Conservation (phyloP, 495 filamentous ascomycete species). For the Monascus purpureus region DNA sequence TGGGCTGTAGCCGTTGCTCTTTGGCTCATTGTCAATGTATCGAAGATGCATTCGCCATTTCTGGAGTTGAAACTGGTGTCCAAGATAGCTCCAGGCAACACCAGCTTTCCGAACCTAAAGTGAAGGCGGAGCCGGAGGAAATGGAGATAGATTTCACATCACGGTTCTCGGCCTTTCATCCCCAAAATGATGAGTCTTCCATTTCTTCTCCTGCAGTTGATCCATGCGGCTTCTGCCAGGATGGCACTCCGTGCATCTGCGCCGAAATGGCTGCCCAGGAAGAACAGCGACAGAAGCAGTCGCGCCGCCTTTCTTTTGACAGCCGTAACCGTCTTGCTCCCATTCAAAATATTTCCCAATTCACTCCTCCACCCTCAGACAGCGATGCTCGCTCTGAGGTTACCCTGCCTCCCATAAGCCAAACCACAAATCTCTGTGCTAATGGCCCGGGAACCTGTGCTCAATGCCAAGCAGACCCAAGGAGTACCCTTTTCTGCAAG, state of each 20-base stretch:
- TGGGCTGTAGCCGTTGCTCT: slow-evolving; percentile 54
- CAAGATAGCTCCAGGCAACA: slow-evolving; percentile 15
- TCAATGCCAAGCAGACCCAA: slow-evolving; percentile 64
- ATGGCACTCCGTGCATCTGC: slow-evolving; percentile 74
- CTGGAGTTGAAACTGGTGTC: slow-evolving; percentile 12
- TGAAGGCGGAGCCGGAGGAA: slow-evolving; percentile 42
- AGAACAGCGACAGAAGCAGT: slow-evolving; percentile 17
- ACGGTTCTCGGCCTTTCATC: slow-evolving; percentile 39
- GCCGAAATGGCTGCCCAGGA: slow-evolving; percentile 51
- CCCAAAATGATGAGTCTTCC: slow-evolving; percentile 14
- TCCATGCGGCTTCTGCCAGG: slow-evolving; percentile 77
- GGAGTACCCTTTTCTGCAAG: slow-evolving; percentile 75
- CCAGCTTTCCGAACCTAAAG: slow-evolving; percentile 23
- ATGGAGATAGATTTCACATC: slow-evolving; percentile 66
- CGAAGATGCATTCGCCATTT: slow-evolving; percentile 45
- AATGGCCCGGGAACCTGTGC: slow-evolving; percentile 69
- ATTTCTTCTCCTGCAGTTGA: slow-evolving; percentile 37
- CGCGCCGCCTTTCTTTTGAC: slow-evolving; percentile 1
- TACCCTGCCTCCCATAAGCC: slow-evolving; percentile 24
- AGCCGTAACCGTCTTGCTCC: slow-evolving; percentile 33
- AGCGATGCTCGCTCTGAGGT: slow-evolving; percentile 39
- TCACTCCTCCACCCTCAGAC: slow-evolving; percentile 59
- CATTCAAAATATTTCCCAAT: slow-evolving; percentile 38
- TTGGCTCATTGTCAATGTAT: slow-evolving; percentile 52
- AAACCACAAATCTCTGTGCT: slow-evolving; percentile 40